Conservation (phyloP, 352 stramenopile species). For the Phytophthora melonis region DNA sequence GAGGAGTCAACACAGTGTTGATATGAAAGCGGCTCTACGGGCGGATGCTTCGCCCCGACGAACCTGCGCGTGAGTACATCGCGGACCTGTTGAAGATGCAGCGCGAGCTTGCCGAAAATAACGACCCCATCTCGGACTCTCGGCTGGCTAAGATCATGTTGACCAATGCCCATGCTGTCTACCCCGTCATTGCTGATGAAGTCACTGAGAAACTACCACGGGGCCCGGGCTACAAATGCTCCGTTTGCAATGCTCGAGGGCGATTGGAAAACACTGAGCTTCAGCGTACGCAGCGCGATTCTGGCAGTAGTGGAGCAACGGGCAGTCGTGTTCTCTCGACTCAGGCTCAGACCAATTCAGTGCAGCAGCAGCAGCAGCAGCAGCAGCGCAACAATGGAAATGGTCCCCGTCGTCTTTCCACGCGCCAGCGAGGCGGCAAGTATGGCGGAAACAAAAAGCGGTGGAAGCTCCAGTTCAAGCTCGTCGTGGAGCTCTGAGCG, state of each 20-base stretch:
- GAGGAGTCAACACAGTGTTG: not conserved
- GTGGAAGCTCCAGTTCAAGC: not conserved
- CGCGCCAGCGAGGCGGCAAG: not conserved
- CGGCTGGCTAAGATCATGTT: not conserved
- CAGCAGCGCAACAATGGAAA: not conserved
- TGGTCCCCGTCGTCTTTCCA: not conserved
- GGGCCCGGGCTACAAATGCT: not conserved
- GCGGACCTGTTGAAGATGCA: not conserved
- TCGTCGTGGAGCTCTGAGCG: not conserved
- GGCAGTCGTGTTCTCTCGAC: not conserved
- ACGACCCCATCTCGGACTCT: not conserved
- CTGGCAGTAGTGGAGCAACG: not conserved
- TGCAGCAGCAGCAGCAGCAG: no score
- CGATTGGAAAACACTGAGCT: not conserved
- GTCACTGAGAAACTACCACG: not conserved
- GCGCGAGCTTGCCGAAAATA: not conserved
- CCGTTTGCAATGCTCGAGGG: not conserved
- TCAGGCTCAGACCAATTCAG: not conserved
- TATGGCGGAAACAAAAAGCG: not conserved
- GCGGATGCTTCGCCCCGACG: not conserved
- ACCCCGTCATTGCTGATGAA: not conserved
- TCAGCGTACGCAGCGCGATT: not conserved
- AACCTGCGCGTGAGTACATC: not conserved
- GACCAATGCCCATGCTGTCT: not conserved
- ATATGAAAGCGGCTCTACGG: not conserved